These are phyloP conservation scores for Oryza glaberrima DNA, from an alignment of 176 grass and related monocot genomes.

Conservation along the genomic window DNA sequence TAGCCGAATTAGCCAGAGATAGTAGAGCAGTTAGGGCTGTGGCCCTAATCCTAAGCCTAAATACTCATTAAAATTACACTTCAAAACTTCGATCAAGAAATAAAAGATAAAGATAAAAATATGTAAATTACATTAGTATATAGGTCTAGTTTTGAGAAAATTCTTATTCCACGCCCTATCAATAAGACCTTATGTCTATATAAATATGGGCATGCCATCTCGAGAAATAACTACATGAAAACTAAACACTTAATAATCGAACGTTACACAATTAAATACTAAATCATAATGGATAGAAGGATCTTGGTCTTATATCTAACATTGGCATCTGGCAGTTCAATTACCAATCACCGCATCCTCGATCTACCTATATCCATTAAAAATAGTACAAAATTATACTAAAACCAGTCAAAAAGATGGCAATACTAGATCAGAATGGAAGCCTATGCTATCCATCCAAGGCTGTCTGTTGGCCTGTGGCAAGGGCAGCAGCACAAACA, in stretches of 20 bases:
- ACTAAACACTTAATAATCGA: background rate
- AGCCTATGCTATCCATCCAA: conserved; percentile 33
- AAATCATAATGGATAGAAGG: background rate
- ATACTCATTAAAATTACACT: too few relatives aligned
- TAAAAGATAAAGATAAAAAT: too few relatives aligned
- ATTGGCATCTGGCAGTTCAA: background rate
- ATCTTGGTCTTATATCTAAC: background rate
- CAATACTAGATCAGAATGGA: conserved; percentile 7
- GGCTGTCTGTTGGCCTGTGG: conserved; percentile 13
- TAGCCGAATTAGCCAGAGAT: too few relatives aligned
- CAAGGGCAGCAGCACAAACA: conserved; percentile 30
- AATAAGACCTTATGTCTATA: too few relatives aligned
- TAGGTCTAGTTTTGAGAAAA: too few relatives aligned
- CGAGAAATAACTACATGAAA: background rate
- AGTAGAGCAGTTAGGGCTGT: too few relatives aligned
- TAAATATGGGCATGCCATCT: background rate
- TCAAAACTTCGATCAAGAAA: too few relatives aligned
- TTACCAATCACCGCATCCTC: background rate
- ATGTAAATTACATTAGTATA: too few relatives aligned
- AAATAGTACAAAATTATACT: background rate
- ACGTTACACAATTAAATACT: background rate
- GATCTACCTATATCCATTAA: background rate
- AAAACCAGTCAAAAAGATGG: conserved; percentile 43
- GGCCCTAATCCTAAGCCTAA: too few relatives aligned
- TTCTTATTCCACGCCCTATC: too few relatives aligned